Conservation (phyloP, 2,329 filamentous ascomycete genomes). For the Cercospora canescens region DNA sequence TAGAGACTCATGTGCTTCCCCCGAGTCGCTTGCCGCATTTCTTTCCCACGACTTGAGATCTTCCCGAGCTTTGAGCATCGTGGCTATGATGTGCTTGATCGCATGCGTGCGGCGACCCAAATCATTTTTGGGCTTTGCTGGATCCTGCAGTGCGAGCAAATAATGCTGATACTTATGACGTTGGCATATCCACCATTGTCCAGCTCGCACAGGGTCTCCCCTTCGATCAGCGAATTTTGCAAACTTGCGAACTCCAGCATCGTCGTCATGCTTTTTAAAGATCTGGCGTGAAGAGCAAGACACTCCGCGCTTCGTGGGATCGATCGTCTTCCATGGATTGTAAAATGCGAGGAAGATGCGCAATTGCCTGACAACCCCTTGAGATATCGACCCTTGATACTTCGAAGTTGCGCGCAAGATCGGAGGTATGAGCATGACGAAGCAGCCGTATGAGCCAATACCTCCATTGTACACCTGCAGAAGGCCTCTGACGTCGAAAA, state of each 20-base stretch:
- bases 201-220: constrained; percentile 24
- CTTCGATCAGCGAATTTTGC: constrained; percentile 18
- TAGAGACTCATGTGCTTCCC: constrained; percentile 10
- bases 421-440: constrained; percentile 59
- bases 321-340: constrained; percentile 20
- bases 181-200: constrained; percentile 42
- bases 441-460: constrained; percentile 55
- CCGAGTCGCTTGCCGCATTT: neutral
- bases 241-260: neutral
- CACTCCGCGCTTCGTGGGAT: neutral
- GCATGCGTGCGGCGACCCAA: constrained; percentile 52
- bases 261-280: constrained; percentile 42
- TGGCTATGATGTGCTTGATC: constrained; percentile 52
- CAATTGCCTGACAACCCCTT: constrained; percentile 42
- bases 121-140: constrained; percentile 58
- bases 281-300: constrained; percentile 42
- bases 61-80: constrained; percentile 33
- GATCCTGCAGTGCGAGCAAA: constrained; percentile 59
- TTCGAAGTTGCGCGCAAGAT: constrained; percentile 33
- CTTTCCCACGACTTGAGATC: neutral
- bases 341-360: constrained; percentile 54
- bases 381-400: constrained; percentile 3
- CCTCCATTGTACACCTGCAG: constrained; percentile 51
- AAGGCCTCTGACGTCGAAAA: constrained; percentile 53
- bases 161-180: constrained; percentile 37